Base-by-base conservation (phyloP, 2,329 filamentous ascomycete species). In the Aspergillaceae sp. region DNA sequence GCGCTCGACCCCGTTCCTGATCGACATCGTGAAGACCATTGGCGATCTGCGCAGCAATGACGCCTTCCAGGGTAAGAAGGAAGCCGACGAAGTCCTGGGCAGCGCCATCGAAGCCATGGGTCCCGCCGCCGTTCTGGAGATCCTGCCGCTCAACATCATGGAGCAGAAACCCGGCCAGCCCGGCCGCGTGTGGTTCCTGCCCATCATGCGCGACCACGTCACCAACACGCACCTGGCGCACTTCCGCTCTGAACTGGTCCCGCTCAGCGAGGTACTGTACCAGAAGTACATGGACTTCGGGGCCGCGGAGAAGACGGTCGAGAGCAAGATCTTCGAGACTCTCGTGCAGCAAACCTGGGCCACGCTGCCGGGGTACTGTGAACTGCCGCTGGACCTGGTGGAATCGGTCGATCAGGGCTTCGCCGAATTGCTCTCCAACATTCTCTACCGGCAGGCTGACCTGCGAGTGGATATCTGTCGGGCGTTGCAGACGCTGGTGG, bases 241-340 rank as follows among this genome's bases (percentile, higher is more conserved):
- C 65, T 98, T 98, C 75, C 84, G 83, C 56, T 73, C 76, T 3
- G 88, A 94, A 59, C 82, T 98, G 66, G 82, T 96, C 4, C 89
- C 92, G 10, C 73, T 98, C 27, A 97, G 91, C 63, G 86, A 95
- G 64, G 71, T 79, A 42, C 86, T 98, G 75, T 96, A 91, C 65
- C 87, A 97, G 64, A 82, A 80, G 54, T 86, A 97, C 4, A 73
- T 95, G 41, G 84, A 94, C 51, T 86, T 94, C 57, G 87, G 86
- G 9, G 73, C 79, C 26, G 82, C 80, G 9, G 86, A 91, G 61
- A 96, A 95, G 75, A 92, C 88, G 0, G 90, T 95, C 78, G 89
- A 97, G 65, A 79, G 92, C 62, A 98, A 98, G 74, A 94, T 98
- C 48, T 98, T 92, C 63, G 91, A 98, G 70, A 97, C 92, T 0